Conservation (phyloP, 2,329 filamentous ascomycete species). For the Phaeosphaeriaceae sp. region DNA sequence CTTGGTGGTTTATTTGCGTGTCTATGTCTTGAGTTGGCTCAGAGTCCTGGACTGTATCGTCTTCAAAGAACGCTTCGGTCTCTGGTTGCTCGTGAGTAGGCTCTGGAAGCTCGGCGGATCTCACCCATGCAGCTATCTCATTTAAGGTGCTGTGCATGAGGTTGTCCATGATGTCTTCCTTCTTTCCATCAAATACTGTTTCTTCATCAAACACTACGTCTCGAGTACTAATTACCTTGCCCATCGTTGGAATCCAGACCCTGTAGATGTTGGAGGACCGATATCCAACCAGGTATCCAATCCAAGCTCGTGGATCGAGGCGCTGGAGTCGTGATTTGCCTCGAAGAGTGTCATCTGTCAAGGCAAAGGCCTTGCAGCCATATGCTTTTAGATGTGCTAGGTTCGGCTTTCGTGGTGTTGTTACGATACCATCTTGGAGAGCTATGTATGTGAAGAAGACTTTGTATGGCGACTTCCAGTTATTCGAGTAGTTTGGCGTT, state of each 20-base stretch:
- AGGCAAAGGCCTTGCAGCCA: constrained; percentile 12
- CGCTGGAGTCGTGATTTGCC: constrained; percentile 6
- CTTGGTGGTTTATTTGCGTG: too few species aligned
- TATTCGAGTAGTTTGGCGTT: constrained; percentile 11
- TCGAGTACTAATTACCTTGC: constrained; percentile 6
- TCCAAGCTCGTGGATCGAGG: constrained; percentile 9
- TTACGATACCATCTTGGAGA: constrained; percentile 1
- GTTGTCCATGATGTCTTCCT: constrained; percentile 7
- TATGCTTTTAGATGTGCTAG: constrained; percentile 10
- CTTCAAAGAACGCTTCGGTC: neutral
- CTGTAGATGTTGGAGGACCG: constrained; percentile 7
- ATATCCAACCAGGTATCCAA: constrained; percentile 11
- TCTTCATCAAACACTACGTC: constrained; percentile 11
- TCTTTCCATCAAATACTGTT: constrained; percentile 1
- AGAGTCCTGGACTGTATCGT: neutral
- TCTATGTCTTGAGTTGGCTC: too few species aligned
- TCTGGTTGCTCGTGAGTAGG: neutral
- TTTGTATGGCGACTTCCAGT: too few species aligned
- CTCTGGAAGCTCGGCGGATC: neutral
- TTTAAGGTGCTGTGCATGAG: constrained; percentile 7
- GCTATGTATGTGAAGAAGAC: too few species aligned
- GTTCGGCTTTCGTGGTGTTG: constrained; percentile 4
- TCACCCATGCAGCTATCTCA: constrained; percentile 7
- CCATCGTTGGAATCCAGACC: constrained; percentile 6
- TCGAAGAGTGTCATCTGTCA: constrained; percentile 5